Evolutionary conservation across 2,329 filamentous ascomycete species (phyloP).

Genomic region (Aspergillus calidoustus): DNA sequence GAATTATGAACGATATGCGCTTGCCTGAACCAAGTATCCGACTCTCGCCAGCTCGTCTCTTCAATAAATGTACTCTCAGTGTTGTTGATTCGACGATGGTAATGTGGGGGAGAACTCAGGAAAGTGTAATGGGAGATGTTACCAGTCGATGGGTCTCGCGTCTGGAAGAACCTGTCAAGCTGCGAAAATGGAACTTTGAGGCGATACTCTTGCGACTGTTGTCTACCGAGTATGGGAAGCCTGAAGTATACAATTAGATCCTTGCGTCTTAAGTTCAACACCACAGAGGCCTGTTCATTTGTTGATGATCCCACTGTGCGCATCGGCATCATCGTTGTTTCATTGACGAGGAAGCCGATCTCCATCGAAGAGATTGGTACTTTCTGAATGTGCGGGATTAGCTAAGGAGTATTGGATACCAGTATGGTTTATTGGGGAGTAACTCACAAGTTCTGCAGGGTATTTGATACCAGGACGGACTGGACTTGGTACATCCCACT

Average conservation of each 20-base stretch:
- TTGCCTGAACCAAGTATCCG: conserved; percentile 65
- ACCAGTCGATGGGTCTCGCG: conserved; percentile 23
- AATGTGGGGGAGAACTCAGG: conserved; percentile 51
- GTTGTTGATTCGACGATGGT: conserved; percentile 46
- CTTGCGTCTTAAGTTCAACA: conserved; percentile 50
- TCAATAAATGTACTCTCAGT: conserved; percentile 48
- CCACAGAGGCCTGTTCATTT: conserved; percentile 36
- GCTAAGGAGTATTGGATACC: neutral
- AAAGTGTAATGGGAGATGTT: conserved; percentile 42
- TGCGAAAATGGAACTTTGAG: conserved; percentile 53
- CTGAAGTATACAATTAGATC: conserved; percentile 54
- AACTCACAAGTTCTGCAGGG: conserved; percentile 43
- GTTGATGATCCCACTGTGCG: conserved; percentile 45
- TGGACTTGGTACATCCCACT: conserved; percentile 39
- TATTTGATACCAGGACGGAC: conserved; percentile 37
- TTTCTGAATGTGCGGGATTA: conserved; percentile 35
- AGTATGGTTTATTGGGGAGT: neutral
- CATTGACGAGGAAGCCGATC: conserved; percentile 65
- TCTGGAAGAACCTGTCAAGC: conserved; percentile 45
- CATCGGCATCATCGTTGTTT: conserved; percentile 64
- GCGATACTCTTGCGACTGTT: conserved; percentile 38
- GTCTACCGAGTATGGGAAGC: conserved; percentile 32
- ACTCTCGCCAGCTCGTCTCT: conserved; percentile 57
- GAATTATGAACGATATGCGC: conserved; percentile 63
- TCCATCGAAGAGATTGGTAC: conserved; percentile 56